Percentiles rank a stretch among this genome's conserved stretches.
phyloP scores from a whole-genome alignment of 305 asterid genomes.

The Solanum hybrid region DNA sequence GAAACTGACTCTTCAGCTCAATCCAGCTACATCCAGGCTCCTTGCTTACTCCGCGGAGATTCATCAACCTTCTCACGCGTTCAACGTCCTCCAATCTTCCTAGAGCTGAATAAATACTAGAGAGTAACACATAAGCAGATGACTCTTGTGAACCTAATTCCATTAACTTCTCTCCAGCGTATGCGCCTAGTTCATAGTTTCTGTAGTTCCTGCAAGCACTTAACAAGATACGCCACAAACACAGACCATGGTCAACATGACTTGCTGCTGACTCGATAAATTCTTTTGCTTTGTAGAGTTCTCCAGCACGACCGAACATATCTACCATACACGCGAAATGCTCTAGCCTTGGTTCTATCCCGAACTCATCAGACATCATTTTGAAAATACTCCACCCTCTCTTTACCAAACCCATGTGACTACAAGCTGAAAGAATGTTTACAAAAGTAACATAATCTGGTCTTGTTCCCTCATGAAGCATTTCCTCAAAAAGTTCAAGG shows the following conservation, averaged over 20 bases:
- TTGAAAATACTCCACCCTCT: slow-evolving; percentile 52
- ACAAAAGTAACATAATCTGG: slow-evolving; percentile 68
- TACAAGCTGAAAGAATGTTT: slow-evolving; percentile 67
- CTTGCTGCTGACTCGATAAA: slow-evolving; percentile 48
- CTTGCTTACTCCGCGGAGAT: slow-evolving; percentile 52
- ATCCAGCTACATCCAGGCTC: slow-evolving; percentile 98
- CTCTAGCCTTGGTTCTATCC: slow-evolving; percentile 49
- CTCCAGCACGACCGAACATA: slow-evolving; percentile 80
- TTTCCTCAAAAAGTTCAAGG: slow-evolving; percentile 61
- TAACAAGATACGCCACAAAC: slow-evolving; percentile 73
- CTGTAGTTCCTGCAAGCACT: slow-evolving; percentile 68
- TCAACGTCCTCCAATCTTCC: slow-evolving; percentile 57
- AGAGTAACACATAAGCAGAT: slow-evolving; percentile 70
- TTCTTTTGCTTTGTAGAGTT: slow-evolving; percentile 60
- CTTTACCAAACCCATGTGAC: slow-evolving; percentile 79
- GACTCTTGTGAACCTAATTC: slow-evolving; percentile 75
- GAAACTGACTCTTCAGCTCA: slow-evolving; percentile 68
- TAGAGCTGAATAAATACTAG: slow-evolving; percentile 70
- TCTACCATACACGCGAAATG: slow-evolving; percentile 95
- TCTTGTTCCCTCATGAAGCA: slow-evolving; percentile 36
- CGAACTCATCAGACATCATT: slow-evolving; percentile 43
- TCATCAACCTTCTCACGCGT: slow-evolving; percentile 64
- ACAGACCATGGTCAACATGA: slow-evolving; percentile 47
- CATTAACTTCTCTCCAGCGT: slow-evolving; percentile 75
- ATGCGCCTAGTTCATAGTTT: slow-evolving; percentile 71